Evolutionary conservation across 2,329 filamentous ascomycete species (phyloP), one percentile per base, ranked within the genome.

Genomic region (Sarocladiaceae sp.): DNA sequence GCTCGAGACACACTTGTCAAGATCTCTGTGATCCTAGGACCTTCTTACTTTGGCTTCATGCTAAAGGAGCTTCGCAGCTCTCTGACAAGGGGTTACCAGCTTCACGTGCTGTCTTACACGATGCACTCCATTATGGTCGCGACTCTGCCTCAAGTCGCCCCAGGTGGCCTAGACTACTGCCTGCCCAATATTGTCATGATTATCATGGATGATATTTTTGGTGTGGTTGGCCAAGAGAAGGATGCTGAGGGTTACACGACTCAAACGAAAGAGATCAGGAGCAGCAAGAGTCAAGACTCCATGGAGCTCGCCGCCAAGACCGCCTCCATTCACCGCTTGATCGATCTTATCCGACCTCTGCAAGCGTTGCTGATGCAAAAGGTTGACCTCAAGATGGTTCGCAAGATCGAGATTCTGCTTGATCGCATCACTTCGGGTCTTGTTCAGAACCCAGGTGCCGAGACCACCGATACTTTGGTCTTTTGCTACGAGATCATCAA

Each of bases 201-300:
- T 33, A 83, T 97, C 51, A 93, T 98, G 87, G 93, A 98, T 57
- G 94, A 98, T 59, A 93, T 94, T 11, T 98, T 98, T 58, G 94
- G 94, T 23, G 80, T 82, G 5, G 85, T 85, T 26, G 93, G 93
- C 2, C 86, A 95, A 65, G 91, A 98, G 59, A 98, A 98, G 64
- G 93, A 98, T 55, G 91, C 91, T 0, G 89, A 96, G 55, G 93
- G 90, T 44, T 98, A 98, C 61, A 83, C 85, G 45, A 95, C 82
- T 60, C 86, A 91, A 63, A 96, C 94, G 83, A 95, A 94, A 64
- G 93, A 98, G 66, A 84, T 98, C 46, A 97, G 95, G 70, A 93
- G 87, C 63, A 96, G 87, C 71, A 98, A 97, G 71, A 96, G 90
- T 59, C 95, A 90, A 57, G 94, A 98, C 59, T 95, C 93, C 0